Base-by-base conservation (phyloP, 1,284 basidiomycete species). In the Ganoderma sinense region DNA sequence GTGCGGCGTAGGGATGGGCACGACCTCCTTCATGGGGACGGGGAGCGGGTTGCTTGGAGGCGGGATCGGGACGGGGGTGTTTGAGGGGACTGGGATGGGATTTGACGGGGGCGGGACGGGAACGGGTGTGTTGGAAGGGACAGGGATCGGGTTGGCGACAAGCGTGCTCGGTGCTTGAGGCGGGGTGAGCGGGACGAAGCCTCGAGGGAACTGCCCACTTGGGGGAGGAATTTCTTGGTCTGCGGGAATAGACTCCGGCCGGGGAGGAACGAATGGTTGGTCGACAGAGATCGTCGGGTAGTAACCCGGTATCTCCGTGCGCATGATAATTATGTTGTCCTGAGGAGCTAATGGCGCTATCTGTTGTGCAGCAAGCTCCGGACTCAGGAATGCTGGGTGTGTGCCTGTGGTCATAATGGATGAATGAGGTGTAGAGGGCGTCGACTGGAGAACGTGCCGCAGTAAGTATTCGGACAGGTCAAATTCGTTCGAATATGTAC, bases 371-470 rank as follows among this genome's bases (percentile, higher is more conserved):
- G 65, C 60, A 29, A 62, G 55, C 45, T 77, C 75, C 0, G 75
- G 75, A 31, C 75, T 75, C 23, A 77, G 66, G 16, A 77, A 58
- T 48, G 72, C 72, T 23, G 74, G 39, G 23, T 75, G 70, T 4
- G 71, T 71, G 31, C 66, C 58, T 8, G 68, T 64, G 0, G 68
- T 64, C 39, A 65, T 69, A 2, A 68, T 58, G 2, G 75, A 76
- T 1, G 66, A 63, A 59, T 69, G 71, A 10, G 61, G 67, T 0
- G 65, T 70, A 6, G 72, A 66, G n/a, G 69, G 69, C 13, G 71
- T 71, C 11, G 70, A 73, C 74, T 72, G 58, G 2, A 48, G 20
- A 43, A 36, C 6, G 10, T 5, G 36, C 51, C 0, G 4, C 33
- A 14, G 14, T 61, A 7, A 61, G 59, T 23, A 36, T 53, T 14